Evolutionary conservation across 768 basidiomycete species (phyloP), one percentile per base, ranked within the genome.

Genomic region (Tulasnella sp.): DNA sequence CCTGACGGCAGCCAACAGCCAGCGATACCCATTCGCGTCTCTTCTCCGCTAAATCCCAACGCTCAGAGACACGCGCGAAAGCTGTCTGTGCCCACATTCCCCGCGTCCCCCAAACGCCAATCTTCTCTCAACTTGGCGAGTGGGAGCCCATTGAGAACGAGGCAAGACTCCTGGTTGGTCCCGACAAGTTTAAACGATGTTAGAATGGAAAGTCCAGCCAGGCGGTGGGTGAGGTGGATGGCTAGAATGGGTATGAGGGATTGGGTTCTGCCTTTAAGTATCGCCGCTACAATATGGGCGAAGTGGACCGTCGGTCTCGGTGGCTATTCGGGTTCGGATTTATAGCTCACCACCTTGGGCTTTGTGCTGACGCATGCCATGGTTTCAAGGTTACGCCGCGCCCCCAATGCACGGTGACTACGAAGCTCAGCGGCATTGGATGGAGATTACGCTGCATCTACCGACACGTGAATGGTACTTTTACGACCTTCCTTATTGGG

Each of bases 401-500:
- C 93, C 96, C 0, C 95, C 95, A 0, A 92, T 96, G 92, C 95
- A 89, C 82, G 96, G 96, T 3, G 96, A 97, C 86, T 97, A 94
- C 83, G 96, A 97, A 85, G 96, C 96, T 0, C 96, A 97, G 84
- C 88, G 96, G 77, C 96, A 97, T 86, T 97, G 96, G 96, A 95
- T 97, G 94, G 96, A 97, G 83, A 85, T 97, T 54, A 95, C 94
- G 3, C 85, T 92, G 37, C 93, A 96, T 84, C 87, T 96, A 0
- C 94, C 96, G 0, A 83, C 91, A 28, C 87, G 86, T 20, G 86
- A 93, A 81, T 98, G 97, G 97, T 98, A 98, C 85, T 91, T 87
- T 1, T 94, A 96, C 85, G 94, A 97, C 84, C 88, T 94, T 42
- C 90, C 90, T 48, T 97, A 97, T 84, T 98, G 97, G 97, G 95